Evolutionary conservation across 495 filamentous ascomycete genomes (phyloP).

Genomic region (Physcia stellaris): DNA sequence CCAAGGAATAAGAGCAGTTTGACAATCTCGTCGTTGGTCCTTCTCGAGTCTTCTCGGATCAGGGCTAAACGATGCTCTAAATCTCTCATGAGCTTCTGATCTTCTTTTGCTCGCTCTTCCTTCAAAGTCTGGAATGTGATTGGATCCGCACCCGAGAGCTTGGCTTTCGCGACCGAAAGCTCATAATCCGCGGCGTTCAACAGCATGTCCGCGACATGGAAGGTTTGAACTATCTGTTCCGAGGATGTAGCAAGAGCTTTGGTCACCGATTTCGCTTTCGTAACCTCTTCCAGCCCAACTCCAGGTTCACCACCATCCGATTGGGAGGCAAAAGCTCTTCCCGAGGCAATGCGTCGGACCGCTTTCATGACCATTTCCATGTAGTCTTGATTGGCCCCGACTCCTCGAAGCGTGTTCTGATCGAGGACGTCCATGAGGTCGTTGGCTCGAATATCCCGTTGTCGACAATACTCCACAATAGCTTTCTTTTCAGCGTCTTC

Average conservation of each 20-base stretch:
- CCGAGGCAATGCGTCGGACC: slow-evolving; percentile 24
- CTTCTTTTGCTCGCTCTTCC: slow-evolving; percentile 38
- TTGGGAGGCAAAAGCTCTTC: slow-evolving; percentile 13
- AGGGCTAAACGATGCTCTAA: slow-evolving; percentile 29
- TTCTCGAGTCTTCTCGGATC: slow-evolving; percentile 15
- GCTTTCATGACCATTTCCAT: slow-evolving; percentile 35
- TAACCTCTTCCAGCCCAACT: slow-evolving; percentile 30
- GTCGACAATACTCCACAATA: slow-evolving; percentile 34
- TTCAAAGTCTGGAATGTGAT: slow-evolving; percentile 31
- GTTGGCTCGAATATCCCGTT: slow-evolving; percentile 37
- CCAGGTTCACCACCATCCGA: slow-evolving; percentile 22
- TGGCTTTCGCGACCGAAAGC: slow-evolving; percentile 38
- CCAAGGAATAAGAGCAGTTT: slow-evolving; percentile 22
- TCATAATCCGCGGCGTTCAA: slow-evolving; percentile 41
- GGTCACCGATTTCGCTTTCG: slow-evolving; percentile 31
- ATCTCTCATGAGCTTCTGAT: slow-evolving; percentile 32
- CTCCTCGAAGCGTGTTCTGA: slow-evolving; percentile 35
- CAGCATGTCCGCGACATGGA: slow-evolving; percentile 32
- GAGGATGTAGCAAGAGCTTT: slow-evolving; percentile 31
- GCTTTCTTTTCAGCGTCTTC: slow-evolving; percentile 39
- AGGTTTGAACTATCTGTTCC: slow-evolving; percentile 35
- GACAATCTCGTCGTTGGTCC: slow-evolving; percentile 18
- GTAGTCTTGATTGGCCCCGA: slow-evolving; percentile 38
- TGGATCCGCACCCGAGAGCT: slow-evolving; percentile 29
- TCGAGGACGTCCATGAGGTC: slow-evolving; percentile 40